Conservation (phyloP, 1,284 basidiomycete genomes). For the Crucibulum parvulum region DNA sequence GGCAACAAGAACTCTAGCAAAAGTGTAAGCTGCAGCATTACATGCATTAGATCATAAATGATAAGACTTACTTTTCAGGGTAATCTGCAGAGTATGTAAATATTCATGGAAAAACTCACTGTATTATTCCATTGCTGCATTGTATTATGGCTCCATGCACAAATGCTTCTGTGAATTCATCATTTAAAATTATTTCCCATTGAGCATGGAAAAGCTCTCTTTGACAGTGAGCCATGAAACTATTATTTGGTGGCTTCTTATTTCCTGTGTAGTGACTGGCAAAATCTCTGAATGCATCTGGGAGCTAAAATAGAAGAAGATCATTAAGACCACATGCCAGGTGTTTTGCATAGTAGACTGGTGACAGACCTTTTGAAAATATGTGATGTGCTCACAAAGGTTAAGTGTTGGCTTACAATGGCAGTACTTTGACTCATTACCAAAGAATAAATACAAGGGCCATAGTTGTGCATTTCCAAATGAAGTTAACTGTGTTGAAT, state of each 20-base stretch:
- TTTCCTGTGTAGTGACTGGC: not conserved
- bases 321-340: not conserved
- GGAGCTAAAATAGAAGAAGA: conserved; percentile 2
- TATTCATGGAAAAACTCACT: conserved; percentile 26
- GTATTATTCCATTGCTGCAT: conserved; percentile 26
- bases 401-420: conserved; percentile 4
- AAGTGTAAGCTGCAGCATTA: not conserved
- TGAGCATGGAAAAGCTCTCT: conserved; percentile 18
- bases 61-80: conserved; percentile 29
- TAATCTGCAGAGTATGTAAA: conserved; percentile 37
- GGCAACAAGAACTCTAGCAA: not conserved
- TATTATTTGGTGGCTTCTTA: not conserved
- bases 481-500: conserved; percentile 14
- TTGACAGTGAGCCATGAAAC: conserved; percentile 6
- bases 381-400: conserved; percentile 14
- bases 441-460: conserved; percentile 19
- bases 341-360: too few relatives aligned
- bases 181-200: conserved; percentile 19
- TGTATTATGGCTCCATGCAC: conserved; percentile 26
- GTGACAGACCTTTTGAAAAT: conserved; percentile 6
- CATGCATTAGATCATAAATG: not conserved
- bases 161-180: conserved; percentile 28
- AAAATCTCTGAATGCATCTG: conserved; percentile 11
- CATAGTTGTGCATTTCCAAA: conserved; percentile 19
- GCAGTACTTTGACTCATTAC: conserved; percentile 17